phyloP scores from a whole-genome alignment of 139 green algal species.

The Chlorella vulgaris region DNA sequence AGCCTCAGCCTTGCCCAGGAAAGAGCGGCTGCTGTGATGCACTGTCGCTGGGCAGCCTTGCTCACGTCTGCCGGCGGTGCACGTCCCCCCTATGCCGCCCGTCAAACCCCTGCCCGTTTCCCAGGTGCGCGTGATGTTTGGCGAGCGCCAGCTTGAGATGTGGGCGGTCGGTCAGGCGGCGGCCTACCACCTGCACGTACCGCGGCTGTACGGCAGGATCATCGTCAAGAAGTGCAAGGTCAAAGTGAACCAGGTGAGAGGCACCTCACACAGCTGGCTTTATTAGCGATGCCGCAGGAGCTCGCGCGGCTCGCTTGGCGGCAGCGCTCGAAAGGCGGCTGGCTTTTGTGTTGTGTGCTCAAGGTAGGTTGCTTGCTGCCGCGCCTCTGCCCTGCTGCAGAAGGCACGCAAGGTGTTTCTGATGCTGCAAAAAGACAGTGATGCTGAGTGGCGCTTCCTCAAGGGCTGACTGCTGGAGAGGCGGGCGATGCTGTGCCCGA shows the following conservation, averaged over 20 bases:
- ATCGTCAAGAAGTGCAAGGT: slow-evolving; percentile 21
- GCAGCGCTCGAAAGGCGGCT: too few relatives aligned
- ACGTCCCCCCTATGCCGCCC: too few relatives aligned
- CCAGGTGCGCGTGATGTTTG: slow-evolving; percentile 28
- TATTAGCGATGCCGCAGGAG: too few relatives aligned
- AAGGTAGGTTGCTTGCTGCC: not conserved
- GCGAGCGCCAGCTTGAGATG: slow-evolving; percentile 26
- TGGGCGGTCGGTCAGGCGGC: slow-evolving; percentile 30
- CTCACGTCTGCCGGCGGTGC: too few relatives aligned
- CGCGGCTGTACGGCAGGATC: slow-evolving; percentile 36
- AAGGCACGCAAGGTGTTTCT: slow-evolving; percentile 40
- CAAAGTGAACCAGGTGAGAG: slow-evolving; percentile 25
- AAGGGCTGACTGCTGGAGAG: slow-evolving; percentile 29
- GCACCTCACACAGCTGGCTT: not conserved
- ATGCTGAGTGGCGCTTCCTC: slow-evolving; percentile 48
- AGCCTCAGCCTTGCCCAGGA: too few relatives aligned
- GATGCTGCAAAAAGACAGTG: slow-evolving; percentile 41
- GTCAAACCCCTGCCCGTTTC: too few relatives aligned
- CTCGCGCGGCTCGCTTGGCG: too few relatives aligned
- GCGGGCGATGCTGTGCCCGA: not conserved
- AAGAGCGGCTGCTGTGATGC: too few relatives aligned
- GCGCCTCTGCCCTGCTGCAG: not conserved
- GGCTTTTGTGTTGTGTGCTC: not conserved
- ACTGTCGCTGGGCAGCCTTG: too few relatives aligned
- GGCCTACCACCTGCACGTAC: slow-evolving; percentile 44